Percentiles rank a stretch among this genome's conserved stretches.
These are phyloP conservation scores for Picea glauca DNA, from an alignment of 75 land plant genomes.

Conservation along the genomic window DNA sequence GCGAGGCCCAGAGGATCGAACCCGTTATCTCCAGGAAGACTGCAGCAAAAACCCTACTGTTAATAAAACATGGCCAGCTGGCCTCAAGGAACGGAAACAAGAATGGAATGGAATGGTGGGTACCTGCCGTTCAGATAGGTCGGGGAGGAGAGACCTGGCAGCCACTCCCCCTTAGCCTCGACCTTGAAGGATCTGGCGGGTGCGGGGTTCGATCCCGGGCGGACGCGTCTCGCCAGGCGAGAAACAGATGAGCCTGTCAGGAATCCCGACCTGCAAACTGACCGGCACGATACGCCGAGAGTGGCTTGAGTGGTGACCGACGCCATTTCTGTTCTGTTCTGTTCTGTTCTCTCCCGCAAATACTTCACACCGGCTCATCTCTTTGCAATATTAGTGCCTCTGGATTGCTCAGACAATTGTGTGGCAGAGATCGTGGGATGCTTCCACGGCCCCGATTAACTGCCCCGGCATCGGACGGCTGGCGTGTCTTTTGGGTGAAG, in stretches of 20 bases:
- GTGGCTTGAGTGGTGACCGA: constrained; percentile 54
- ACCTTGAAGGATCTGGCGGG: constrained; percentile 17
- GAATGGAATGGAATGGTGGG: neutral
- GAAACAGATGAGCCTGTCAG: constrained; percentile 30
- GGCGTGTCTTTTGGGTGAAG: neutral
- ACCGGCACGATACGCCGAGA: constrained; percentile 44
- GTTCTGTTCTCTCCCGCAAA: neutral
- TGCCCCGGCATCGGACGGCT: neutral
- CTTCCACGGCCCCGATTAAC: neutral
- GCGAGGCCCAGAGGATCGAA: constrained; percentile 93
- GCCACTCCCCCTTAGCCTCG: constrained; percentile 86
- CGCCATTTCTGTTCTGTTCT: constrained; percentile 25
- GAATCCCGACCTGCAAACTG: constrained; percentile 30
- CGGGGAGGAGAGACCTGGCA: constrained; percentile 84
- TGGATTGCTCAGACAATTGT: neutral
- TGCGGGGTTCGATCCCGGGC: neutral
- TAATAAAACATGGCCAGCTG: neutral
- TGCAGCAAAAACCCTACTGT: constrained; percentile 9
- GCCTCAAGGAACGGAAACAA: neutral
- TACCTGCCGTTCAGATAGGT: constrained; percentile 83
- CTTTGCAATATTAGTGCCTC: neutral
- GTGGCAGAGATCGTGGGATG: neutral
- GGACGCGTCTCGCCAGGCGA: constrained; percentile 19
- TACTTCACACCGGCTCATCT: neutral
- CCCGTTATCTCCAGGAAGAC: constrained; percentile 93